A percentile compares a stretch with the other conserved stretches of the same genome.
Conservation (phyloP, 352 stramenopile genomes). For the Globisporangium sylvaticum region DNA sequence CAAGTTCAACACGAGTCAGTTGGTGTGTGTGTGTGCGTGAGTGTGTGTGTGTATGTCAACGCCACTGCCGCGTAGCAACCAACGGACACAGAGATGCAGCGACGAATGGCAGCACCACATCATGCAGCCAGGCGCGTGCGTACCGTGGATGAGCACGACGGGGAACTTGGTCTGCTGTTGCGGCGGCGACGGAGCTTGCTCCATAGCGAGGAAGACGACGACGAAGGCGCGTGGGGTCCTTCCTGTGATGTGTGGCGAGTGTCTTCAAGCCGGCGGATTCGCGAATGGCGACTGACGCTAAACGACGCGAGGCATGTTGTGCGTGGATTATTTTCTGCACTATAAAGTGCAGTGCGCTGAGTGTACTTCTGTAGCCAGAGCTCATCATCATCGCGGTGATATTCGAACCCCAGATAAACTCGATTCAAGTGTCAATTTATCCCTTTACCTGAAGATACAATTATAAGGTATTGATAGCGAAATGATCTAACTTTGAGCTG, state of each 20-base stretch:
- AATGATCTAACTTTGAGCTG: too few relatives aligned
- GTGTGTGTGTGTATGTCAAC: not conserved
- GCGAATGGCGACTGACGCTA: not conserved
- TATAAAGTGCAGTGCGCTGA: not conserved
- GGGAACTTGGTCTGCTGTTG: constrained; percentile 33
- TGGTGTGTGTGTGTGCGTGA: not conserved
- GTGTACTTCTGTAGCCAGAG: not conserved
- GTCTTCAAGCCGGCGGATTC: not conserved
- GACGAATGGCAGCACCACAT: not conserved
- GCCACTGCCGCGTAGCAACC: not conserved
- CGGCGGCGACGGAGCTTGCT: not conserved
- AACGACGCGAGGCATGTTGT: not conserved
- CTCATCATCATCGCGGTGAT: not conserved
- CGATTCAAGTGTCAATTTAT: too few relatives aligned
- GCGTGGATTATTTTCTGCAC: not conserved
- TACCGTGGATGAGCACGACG: constrained; percentile 66
- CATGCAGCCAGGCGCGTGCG: not conserved
- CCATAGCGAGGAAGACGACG: not conserved
- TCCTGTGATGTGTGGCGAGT: not conserved
- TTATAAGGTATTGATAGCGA: too few relatives aligned
- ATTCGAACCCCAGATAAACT: too few relatives aligned
- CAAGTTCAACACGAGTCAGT: not conserved
- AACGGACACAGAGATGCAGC: not conserved
- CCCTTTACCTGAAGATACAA: too few relatives aligned
- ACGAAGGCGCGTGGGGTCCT: not conserved